These are phyloP conservation scores for Chytridium lagenaria DNA, from an alignment of 371 early-diverging fungal species.

Conservation along the genomic window DNA sequence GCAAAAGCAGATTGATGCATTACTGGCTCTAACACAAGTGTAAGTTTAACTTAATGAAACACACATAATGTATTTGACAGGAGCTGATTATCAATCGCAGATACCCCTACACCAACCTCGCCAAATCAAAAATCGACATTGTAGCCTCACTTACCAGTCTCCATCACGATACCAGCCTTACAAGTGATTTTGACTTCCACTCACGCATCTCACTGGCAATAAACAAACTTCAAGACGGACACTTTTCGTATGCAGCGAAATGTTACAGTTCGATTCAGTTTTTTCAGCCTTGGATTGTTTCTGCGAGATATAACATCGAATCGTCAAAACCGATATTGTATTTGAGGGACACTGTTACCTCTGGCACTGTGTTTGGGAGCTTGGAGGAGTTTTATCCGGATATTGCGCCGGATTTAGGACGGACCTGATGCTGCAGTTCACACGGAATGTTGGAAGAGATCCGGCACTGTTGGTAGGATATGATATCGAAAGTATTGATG, in stretches of 20 bases:
- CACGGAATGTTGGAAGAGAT: neutral
- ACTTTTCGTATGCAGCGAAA: constrained; percentile 5
- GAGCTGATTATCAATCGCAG: neutral
- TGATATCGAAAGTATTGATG: constrained; percentile 12
- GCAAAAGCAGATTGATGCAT: constrained; percentile 18
- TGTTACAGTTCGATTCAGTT: constrained; percentile 12
- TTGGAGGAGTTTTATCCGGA: neutral
- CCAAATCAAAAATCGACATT: constrained; percentile 14
- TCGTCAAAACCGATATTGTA: neutral
- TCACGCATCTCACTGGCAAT: constrained; percentile 1
- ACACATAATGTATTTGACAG: neutral
- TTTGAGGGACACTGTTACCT: neutral
- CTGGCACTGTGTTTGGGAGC: neutral
- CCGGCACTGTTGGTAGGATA: neutral
- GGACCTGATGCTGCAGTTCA: too few relatives aligned
- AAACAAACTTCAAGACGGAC: constrained; percentile 24
- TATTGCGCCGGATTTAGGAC: neutral
- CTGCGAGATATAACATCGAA: neutral
- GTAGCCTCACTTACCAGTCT: neutral
- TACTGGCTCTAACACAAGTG: neutral
- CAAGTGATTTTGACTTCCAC: constrained; percentile 22
- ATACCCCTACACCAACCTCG: constrained; percentile 31
- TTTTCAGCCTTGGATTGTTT: constrained; percentile 25
- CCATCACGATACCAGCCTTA: constrained; percentile 10
- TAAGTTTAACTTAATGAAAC: neutral